Evolutionary conservation across 345 rosid genomes (phyloP).

Genomic region (Melaleuca alternifolia): DNA sequence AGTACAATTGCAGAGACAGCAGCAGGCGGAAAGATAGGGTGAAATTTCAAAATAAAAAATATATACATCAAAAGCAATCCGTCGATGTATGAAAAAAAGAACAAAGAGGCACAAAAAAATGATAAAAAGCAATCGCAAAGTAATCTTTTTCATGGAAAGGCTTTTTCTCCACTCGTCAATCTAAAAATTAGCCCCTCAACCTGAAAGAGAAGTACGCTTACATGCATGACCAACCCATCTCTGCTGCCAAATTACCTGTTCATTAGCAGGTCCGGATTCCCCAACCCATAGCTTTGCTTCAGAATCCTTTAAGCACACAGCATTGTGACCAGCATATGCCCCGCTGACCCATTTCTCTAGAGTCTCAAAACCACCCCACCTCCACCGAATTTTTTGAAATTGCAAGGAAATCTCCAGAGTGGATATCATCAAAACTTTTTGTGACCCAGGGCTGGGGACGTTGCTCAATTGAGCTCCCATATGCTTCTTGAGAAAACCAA

Average conservation of each 20-base stretch:
- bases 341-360: slow-evolving; percentile 99
- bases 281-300: slow-evolving; percentile 94
- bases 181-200: background rate
- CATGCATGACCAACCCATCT: background rate
- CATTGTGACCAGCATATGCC: slow-evolving; percentile 92
- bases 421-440: slow-evolving; percentile 46
- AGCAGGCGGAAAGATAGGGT: background rate
- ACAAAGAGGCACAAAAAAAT: too few relatives aligned
- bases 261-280: slow-evolving; percentile 96
- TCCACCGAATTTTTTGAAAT: slow-evolving; percentile 53
- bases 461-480: slow-evolving; percentile 68
- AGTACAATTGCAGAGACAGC: background rate
- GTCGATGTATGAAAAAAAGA: background rate
- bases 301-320: slow-evolving; percentile 82
- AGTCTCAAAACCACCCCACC: slow-evolving; percentile 79
- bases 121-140: too few relatives aligned
- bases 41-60: background rate
- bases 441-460: slow-evolving; percentile 49
- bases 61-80: background rate
- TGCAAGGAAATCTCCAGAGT: slow-evolving; percentile 86
- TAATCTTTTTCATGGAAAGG: background rate
- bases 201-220: background rate
- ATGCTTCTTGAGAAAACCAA: slow-evolving; percentile 77
- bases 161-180: background rate
- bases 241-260: slow-evolving; percentile 34